These are phyloP conservation scores for Pharnaceum exiguum DNA, from an alignment of 148 eudicot genomes.

Conservation along the genomic window DNA sequence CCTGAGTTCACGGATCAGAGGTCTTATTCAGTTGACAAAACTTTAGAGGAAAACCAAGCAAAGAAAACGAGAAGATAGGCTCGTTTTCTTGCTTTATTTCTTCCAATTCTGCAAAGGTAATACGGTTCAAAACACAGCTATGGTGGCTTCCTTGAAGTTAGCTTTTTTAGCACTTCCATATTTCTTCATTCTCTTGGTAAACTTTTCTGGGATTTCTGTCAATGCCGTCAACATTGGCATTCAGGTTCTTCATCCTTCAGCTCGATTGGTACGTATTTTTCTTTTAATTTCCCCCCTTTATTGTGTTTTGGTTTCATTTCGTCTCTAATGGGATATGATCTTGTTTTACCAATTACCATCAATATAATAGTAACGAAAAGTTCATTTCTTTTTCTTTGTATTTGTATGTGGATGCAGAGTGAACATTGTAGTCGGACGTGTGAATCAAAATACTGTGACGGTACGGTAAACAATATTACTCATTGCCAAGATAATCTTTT, in stretches of 20 bases:
- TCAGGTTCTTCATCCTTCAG: conserved; percentile 20
- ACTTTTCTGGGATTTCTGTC: conserved; percentile 21
- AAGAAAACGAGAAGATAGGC: background rate
- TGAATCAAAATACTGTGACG: too few relatives aligned
- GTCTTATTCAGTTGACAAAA: too few relatives aligned
- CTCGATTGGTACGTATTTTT: conserved; percentile 36
- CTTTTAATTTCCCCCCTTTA: background rate
- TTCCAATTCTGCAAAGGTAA: conserved; percentile 40
- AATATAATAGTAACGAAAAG: too few relatives aligned
- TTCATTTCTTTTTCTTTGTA: background rate
- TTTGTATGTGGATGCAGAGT: conserved; percentile 21
- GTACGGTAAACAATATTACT: too few relatives aligned
- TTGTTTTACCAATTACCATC: too few relatives aligned
- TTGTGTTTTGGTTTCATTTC: too few relatives aligned
- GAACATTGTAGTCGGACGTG: conserved; percentile 63
- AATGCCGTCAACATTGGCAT: conserved; percentile 53
- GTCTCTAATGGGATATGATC: background rate
- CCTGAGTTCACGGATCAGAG: too few relatives aligned
- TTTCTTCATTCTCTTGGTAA: conserved; percentile 1
- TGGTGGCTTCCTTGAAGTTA: conserved; percentile 19
- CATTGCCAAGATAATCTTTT: too few relatives aligned
- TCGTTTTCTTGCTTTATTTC: background rate
- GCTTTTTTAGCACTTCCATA: conserved; percentile 12
- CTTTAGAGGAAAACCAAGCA: background rate
- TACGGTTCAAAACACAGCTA: background rate